These are phyloP conservation scores for Gossypium mustelinum DNA, from an alignment of 345 rosid species.

Conservation along the genomic window DNA sequence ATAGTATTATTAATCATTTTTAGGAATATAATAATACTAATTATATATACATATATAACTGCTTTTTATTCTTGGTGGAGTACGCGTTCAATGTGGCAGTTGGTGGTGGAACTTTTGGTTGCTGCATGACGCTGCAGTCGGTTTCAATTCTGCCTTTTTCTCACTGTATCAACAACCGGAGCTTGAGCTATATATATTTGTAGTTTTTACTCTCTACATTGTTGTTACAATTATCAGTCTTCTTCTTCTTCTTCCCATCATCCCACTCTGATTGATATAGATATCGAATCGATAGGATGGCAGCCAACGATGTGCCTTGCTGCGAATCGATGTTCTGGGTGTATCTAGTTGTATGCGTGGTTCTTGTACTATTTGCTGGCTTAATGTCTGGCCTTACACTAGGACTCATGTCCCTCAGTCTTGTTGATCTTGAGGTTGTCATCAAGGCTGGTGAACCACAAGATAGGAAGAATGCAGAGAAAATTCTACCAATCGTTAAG, in stretches of 20 bases:
- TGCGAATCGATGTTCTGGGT: conserved; percentile 86
- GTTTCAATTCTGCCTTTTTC: conserved; percentile 19
- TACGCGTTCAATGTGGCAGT: background rate
- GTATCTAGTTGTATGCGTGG: conserved; percentile 45
- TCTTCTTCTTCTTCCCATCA: background rate
- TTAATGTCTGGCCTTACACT: conserved; percentile 89
- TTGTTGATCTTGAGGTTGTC: conserved; percentile 82
- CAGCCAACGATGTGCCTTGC: conserved; percentile 86
- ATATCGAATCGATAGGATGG: conserved; percentile 35
- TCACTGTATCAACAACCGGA: background rate
- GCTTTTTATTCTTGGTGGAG: background rate
- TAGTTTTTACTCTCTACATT: background rate
- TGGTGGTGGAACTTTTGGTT: conserved; percentile 10
- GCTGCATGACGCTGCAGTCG: conserved; percentile 30
- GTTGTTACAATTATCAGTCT: background rate
- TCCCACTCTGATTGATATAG: background rate
- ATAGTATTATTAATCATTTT: background rate
- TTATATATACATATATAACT: background rate
- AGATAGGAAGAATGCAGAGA: conserved; percentile 70
- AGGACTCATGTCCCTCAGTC: conserved; percentile 89
- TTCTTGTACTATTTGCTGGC: conserved; percentile 72
- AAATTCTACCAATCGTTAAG: conserved; percentile 77
- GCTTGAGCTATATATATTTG: background rate
- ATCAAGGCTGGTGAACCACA: conserved; percentile 69
- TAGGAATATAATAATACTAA: background rate